These are phyloP conservation scores for Priceomyces carsonii DNA, from an alignment of 805 yeast species.

Conservation along the genomic window DNA sequence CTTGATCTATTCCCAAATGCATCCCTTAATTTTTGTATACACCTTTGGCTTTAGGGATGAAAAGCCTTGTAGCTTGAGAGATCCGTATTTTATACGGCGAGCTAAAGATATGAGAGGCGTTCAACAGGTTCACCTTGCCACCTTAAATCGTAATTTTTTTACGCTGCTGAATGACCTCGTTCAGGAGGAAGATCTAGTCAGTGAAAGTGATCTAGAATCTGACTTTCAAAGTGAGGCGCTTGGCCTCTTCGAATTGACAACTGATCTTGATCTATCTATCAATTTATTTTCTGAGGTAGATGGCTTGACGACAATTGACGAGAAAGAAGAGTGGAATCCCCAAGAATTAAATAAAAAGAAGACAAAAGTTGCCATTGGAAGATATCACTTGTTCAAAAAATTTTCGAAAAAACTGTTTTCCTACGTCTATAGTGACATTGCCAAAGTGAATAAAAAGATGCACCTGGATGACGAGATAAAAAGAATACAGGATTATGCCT, in stretches of 20 bases:
- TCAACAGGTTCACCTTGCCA: conserved; percentile 15
- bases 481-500: conserved; percentile 29
- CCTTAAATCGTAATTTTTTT: conserved; percentile 8
- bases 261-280: conserved; percentile 14
- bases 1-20: conserved; percentile 25
- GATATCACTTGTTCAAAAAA: conserved; percentile 6
- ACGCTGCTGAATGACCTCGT: conserved; percentile 6
- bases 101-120: conserved; percentile 7
- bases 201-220: conserved; percentile 7
- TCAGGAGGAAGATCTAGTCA: conserved; percentile 8
- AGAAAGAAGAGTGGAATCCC: neutral
- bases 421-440: conserved; percentile 1
- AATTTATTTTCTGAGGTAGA: conserved; percentile 9
- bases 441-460: neutral
- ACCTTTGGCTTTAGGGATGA: conserved; percentile 30
- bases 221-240: conserved; percentile 4
- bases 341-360: neutral
- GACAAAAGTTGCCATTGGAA: neutral
- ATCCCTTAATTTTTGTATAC: conserved; percentile 31
- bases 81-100: conserved; percentile 28
- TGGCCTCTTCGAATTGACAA: conserved; percentile 19
- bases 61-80: conserved; percentile 27
- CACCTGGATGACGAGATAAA: conserved; percentile 11
- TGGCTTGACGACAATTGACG: conserved; percentile 3
- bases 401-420: conserved; percentile 8